Evolutionary conservation across 495 filamentous ascomycete genomes (phyloP).

Genomic region (Friedmanniomyces endolithicus): DNA sequence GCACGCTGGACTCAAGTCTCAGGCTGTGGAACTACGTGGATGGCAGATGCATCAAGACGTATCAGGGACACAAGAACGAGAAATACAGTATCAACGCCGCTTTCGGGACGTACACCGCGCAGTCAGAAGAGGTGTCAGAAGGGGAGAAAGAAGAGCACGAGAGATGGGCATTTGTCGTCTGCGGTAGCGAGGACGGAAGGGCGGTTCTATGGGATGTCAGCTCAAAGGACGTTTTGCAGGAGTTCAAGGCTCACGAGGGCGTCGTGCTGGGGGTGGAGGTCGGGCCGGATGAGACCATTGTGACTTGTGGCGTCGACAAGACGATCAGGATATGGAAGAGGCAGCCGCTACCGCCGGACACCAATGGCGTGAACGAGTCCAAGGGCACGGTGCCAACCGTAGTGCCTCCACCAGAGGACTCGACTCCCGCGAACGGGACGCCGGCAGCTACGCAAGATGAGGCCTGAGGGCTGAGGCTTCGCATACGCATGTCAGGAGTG

Average conservation of each 20-base stretch:
- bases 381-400: background rate
- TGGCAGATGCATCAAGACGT: conserved; percentile 84
- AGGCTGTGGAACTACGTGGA: conserved; percentile 90
- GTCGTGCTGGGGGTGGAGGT: conserved; percentile 80
- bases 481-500: too few species aligned
- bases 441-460: background rate
- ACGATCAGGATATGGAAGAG: conserved; percentile 22
- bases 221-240: conserved; percentile 69
- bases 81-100: conserved; percentile 71
- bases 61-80: conserved; percentile 81
- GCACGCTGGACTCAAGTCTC: conserved; percentile 78
- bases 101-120: conserved; percentile 55
- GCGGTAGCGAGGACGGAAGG: conserved; percentile 75
- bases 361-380: background rate
- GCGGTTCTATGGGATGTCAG: conserved; percentile 83
- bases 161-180: conserved; percentile 53
- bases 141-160: conserved; percentile 9
- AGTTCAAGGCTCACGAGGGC: conserved; percentile 55
- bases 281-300: conserved; percentile 36
- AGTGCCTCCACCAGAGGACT: background rate
- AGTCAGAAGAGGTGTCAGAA: conserved; percentile 10
- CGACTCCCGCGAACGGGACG: background rate
- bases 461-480: background rate
- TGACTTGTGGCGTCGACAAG: conserved; percentile 26
- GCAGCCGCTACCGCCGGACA: background rate